Base-by-base conservation (phyloP, 208 protist species). In the Herpetomonas muscarum region DNA sequence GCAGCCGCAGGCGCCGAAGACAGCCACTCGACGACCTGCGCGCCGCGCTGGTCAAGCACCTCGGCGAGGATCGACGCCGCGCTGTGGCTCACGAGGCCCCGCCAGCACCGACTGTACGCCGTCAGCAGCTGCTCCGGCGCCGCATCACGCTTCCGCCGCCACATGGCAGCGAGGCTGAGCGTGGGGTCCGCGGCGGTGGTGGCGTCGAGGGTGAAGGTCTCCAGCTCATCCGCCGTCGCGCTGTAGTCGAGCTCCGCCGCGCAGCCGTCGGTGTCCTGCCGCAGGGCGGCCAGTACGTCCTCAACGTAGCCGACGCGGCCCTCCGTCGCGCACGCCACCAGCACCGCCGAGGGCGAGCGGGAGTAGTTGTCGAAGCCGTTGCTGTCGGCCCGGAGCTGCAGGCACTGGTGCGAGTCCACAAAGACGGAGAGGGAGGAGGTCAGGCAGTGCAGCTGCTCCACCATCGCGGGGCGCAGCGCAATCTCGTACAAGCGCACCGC, bases 171-270 rank as follows among this genome's bases (percentile, higher is more conserved):
- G 10, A 51, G 57, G 29, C 47, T 49, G 15, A 34, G 65, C 25
- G 67, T 61, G 19, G 47, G 64, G 32, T 30, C 60, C 3, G 41
- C 28, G 28, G 59, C 65, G 55, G 59, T 62, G 34, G 57, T 29
- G 2, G 55, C 34, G 5, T 55, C 30, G 17, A 22, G 46, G 32
- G 28, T 61, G 45, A 76, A 80, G 21, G 81, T 51, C 28, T 85
- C 74, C 36, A 41, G 36, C 45, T 81, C 72, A 55, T 82, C 75
- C 50, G 65, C 75, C 31, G 83, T 76, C 29, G 29, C 55, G 26
- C 78, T 69, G 49, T 90, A 88, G 64, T 94, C 87, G 21, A 87
- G 50, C 59, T 94, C 87, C 46, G 70, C 73, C 50, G 61, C 62
- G 34, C 70, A 83, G 32, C 63, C 34, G 34, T 13, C 25, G 17